Evolutionary conservation across 1,284 basidiomycete species (phyloP).

Genomic region (Tylopilus sp.): DNA sequence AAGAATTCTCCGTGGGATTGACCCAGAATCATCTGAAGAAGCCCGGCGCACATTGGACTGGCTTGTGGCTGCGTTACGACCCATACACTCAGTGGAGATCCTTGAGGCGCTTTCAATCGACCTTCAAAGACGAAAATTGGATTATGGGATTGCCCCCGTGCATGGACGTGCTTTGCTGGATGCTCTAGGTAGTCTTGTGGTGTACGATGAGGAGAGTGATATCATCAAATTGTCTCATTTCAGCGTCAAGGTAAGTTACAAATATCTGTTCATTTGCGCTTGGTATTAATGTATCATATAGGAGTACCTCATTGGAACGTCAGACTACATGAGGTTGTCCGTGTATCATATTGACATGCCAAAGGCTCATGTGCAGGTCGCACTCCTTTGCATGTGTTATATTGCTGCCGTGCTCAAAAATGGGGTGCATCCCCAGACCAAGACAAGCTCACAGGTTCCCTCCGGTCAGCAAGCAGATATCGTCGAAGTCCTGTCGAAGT

Average conservation of each 20-base stretch:
- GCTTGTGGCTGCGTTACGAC: neutral
- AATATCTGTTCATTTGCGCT: neutral
- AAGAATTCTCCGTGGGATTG: neutral
- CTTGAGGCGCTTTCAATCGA: neutral
- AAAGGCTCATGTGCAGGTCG: neutral
- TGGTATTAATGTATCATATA: neutral
- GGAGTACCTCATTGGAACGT: neutral
- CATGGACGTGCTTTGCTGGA: neutral
- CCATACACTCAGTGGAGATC: neutral
- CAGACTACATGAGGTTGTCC: neutral
- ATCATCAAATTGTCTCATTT: neutral
- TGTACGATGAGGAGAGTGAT: neutral
- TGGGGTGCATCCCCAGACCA: neutral
- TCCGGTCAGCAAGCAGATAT: neutral
- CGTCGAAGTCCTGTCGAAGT: neutral
- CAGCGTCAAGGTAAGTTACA: neutral
- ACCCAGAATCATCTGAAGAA: neutral
- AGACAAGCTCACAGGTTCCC: no score
- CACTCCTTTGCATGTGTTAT: slow-evolving; percentile 3
- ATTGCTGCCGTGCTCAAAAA: neutral
- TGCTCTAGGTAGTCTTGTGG: neutral
- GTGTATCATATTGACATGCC: neutral
- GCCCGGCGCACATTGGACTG: neutral
- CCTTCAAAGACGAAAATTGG: neutral
- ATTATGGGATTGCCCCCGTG: neutral